These are phyloP conservation scores for Phytophthora ramorum DNA, from an alignment of 352 stramenopile species.

Conservation along the genomic window DNA sequence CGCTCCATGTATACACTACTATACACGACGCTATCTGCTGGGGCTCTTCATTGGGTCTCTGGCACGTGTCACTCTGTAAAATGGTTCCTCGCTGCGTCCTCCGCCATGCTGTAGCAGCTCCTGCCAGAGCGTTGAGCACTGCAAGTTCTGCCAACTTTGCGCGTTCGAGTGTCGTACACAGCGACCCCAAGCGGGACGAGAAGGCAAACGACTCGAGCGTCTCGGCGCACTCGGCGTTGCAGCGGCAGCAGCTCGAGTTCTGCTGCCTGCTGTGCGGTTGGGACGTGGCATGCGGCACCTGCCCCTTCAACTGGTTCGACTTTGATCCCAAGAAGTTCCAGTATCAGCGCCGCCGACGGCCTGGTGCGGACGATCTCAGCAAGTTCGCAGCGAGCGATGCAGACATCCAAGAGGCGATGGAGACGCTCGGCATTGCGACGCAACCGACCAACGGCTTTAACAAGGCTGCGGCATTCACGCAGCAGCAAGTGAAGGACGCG, in stretches of 20 bases:
- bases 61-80: constrained; percentile 3
- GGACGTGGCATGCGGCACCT: constrained; percentile 65
- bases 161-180: constrained; percentile 5
- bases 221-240: constrained; percentile 39
- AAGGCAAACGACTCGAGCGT: constrained; percentile 16
- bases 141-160: constrained; percentile 6
- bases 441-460: not conserved
- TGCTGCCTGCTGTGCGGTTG: constrained; percentile 75
- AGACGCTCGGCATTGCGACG: constrained; percentile 30
- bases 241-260: constrained; percentile 69
- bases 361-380: constrained; percentile 9
- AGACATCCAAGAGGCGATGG: constrained; percentile 33
- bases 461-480: constrained; percentile 10
- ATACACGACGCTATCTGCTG: constrained; percentile 2
- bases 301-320: constrained; percentile 72
- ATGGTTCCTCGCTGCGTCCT: constrained; percentile 19
- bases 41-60: constrained; percentile 1
- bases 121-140: constrained; percentile 3
- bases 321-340: constrained; percentile 62
- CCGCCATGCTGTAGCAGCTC: not conserved
- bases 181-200: not conserved
- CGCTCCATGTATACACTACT: not conserved
- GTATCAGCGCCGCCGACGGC: constrained; percentile 8
- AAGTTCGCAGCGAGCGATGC: constrained; percentile 7
- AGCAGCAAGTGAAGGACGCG: constrained; percentile 52